Evolutionary conservation across 2,329 filamentous ascomycete species (phyloP).

Genomic region (Eutypella sp.): DNA sequence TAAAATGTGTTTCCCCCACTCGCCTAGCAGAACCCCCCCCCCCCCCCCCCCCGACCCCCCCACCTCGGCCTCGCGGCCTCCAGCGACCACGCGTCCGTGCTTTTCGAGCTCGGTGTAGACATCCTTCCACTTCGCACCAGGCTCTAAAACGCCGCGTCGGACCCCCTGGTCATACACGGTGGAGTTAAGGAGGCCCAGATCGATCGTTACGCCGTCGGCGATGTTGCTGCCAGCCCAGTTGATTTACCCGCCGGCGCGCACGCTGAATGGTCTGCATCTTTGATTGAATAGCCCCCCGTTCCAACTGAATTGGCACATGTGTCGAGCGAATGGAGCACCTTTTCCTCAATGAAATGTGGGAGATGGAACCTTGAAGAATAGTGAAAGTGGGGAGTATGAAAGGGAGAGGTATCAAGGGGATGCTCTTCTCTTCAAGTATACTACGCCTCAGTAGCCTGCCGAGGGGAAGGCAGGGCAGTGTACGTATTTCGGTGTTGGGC

Average conservation of each 20-base stretch:
- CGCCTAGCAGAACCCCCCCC: constrained; percentile 15
- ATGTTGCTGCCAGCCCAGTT: constrained; percentile 34
- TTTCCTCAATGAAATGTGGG: no score
- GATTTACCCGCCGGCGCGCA: constrained; percentile 39
- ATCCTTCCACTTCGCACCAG: constrained; percentile 12
- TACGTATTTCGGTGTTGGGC: no score
- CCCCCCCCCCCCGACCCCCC: constrained; percentile 14
- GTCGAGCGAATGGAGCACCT: no score
- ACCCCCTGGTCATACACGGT: constrained; percentile 19
- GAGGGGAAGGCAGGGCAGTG: no score
- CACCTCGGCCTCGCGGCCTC: constrained; percentile 13
- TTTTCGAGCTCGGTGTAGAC: constrained; percentile 12
- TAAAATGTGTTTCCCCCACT: constrained; percentile 11
- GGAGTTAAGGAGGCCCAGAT: not conserved
- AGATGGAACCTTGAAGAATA: no score
- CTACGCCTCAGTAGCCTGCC: no score
- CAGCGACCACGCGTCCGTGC: constrained; percentile 10
- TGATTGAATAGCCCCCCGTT: no score
- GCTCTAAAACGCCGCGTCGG: constrained; percentile 23
- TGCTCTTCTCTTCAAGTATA: no score
- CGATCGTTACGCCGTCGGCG: constrained; percentile 33
- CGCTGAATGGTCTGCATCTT: no score
- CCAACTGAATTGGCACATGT: no score
- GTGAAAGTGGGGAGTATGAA: no score
- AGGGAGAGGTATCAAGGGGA: no score